Percentiles rank a stretch among this genome's conserved stretches.
Conservation (phyloP, 129 eudicot species). For the Dittrichia graveolens region DNA sequence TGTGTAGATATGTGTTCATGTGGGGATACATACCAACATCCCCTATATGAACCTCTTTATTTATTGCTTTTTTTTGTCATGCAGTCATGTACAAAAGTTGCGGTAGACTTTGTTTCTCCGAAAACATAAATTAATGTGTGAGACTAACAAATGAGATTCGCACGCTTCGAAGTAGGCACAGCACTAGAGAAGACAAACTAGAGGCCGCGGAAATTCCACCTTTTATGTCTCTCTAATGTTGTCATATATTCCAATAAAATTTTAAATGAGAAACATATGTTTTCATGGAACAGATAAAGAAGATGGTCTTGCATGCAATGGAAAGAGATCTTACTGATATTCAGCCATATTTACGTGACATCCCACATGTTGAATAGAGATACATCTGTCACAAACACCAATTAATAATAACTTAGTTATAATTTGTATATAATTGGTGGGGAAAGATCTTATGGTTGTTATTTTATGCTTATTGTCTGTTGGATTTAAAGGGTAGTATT, state of each 20-base stretch:
- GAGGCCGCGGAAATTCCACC: background rate
- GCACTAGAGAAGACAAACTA: slow-evolving; percentile 1
- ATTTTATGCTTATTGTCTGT: too few relatives aligned
- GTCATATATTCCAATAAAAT: slow-evolving; percentile 4
- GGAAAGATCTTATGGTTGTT: too few relatives aligned
- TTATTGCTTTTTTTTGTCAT: background rate
- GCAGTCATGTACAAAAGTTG: slow-evolving; percentile 16
- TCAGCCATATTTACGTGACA: slow-evolving; percentile 1
- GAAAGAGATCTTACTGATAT: slow-evolving; percentile 2
- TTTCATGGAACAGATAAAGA: slow-evolving; percentile 15
- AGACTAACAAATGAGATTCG: slow-evolving; percentile 14
- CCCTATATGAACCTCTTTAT: too few relatives aligned
- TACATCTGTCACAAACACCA: too few relatives aligned
- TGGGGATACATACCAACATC: too few relatives aligned
- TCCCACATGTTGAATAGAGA: too few relatives aligned
- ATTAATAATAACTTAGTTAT: too few relatives aligned
- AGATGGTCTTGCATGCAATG: slow-evolving; percentile 12
- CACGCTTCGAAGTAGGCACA: slow-evolving; percentile 4
- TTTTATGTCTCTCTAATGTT: slow-evolving; percentile 15
- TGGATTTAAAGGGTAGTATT: too few relatives aligned
- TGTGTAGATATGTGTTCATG: too few relatives aligned
- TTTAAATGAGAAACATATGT: slow-evolving; percentile 9
- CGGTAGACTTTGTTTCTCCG: slow-evolving; percentile 19
- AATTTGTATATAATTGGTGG: too few relatives aligned
- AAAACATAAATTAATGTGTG: slow-evolving; percentile 17